phyloP scores from a whole-genome alignment of 495 filamentous ascomycete species.

The Neurospora intermedia region DNA sequence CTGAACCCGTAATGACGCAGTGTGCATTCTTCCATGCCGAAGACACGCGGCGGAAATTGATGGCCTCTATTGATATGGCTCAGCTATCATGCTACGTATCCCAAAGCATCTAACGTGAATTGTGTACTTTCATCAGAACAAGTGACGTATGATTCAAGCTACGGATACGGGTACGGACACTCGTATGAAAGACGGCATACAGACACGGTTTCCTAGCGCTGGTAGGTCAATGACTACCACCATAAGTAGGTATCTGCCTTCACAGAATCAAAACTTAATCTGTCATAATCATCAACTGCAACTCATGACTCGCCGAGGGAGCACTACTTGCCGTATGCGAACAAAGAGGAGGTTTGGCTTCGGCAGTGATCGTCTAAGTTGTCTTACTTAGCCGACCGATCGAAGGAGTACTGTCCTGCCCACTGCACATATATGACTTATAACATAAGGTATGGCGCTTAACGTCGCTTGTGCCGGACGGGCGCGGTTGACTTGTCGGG shows the following conservation, averaged over 20 bases:
- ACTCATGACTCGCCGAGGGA: neutral
- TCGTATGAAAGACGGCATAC: neutral
- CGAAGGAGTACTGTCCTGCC: neutral
- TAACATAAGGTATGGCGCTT: neutral
- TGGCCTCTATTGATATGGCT: neutral
- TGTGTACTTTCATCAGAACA: neutral
- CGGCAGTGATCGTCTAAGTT: neutral
- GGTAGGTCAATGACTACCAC: neutral
- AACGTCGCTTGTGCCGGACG: neutral
- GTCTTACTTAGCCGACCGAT: neutral
- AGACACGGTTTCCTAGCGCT: neutral
- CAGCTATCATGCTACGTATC: neutral
- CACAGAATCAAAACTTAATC: neutral
- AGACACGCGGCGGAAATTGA: neutral
- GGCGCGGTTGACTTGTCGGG: neutral
- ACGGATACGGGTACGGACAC: neutral
- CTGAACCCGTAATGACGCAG: neutral
- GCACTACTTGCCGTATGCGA: neutral
- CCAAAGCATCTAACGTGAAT: neutral
- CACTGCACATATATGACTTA: neutral
- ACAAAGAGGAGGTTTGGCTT: neutral
- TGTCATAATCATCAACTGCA: neutral
- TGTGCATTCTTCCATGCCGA: neutral
- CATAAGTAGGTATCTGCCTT: neutral
- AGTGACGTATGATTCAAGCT: neutral